Conservation (phyloP, 2,329 filamentous ascomycete species). For the Tolypocladium inflatum region DNA sequence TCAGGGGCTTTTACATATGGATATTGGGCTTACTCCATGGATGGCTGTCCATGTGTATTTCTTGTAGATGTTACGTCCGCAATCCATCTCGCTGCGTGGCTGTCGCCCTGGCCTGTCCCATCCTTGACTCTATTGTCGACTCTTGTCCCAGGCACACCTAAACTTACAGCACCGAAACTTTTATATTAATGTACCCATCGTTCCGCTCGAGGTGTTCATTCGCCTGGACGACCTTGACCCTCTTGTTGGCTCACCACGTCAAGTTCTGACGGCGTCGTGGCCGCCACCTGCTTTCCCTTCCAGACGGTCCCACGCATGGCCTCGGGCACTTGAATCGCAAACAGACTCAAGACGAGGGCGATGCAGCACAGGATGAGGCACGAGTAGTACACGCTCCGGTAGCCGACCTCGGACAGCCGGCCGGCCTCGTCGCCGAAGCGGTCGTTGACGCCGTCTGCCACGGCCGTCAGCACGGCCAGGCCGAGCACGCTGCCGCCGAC, state of each 20-base stretch:
- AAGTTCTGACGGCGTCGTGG: background rate
- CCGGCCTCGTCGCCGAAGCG: background rate
- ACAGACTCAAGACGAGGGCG: background rate
- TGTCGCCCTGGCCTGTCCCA: too few species aligned
- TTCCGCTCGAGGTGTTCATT: background rate
- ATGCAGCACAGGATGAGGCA: slow-evolving; percentile 1
- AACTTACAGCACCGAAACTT: too few species aligned
- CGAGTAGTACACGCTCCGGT: slow-evolving; percentile 1
- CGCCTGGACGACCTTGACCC: background rate
- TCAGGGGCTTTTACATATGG: background rate
- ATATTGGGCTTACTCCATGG: background rate
- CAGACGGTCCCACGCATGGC: background rate
- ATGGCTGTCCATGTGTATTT: background rate
- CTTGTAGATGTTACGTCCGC: background rate
- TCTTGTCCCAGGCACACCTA: too few species aligned
- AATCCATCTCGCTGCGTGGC: background rate
- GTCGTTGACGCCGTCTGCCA: background rate
- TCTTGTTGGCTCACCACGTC: background rate
- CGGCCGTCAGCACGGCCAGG: background rate
- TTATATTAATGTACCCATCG: too few species aligned
- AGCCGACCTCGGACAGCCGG: background rate
- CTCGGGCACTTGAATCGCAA: background rate
- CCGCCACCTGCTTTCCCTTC: background rate
- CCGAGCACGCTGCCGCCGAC: slow-evolving; percentile 1
- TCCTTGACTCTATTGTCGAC: too few species aligned